Conservation (phyloP, 1,284 basidiomycete species). For the Ustilago trichophora region DNA sequence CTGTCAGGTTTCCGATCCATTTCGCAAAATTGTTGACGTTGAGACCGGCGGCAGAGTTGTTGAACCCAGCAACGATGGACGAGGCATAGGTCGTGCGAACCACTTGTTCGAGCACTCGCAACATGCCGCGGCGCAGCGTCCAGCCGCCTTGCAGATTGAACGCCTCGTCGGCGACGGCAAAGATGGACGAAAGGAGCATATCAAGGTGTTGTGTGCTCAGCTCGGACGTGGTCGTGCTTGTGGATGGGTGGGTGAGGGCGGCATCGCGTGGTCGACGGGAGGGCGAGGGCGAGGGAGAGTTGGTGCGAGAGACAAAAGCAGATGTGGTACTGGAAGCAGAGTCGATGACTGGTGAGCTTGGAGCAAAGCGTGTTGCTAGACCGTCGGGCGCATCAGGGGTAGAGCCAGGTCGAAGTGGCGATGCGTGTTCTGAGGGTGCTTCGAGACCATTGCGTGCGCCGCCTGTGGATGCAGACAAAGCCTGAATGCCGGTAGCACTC, state of each 20-base stretch:
- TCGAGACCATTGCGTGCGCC: neutral
- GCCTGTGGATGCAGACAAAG: conserved; percentile 3
- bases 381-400: too few species aligned
- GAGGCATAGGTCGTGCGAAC: conserved; percentile 62
- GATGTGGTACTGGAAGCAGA: conserved; percentile 26
- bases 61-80: conserved; percentile 57
- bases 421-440: too few species aligned
- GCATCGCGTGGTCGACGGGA: conserved; percentile 9
- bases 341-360: conserved; percentile 16
- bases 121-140: conserved; percentile 65
- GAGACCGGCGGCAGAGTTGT: conserved; percentile 54
- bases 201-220: conserved; percentile 58
- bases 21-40: conserved; percentile 49
- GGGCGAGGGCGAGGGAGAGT: conserved; percentile 29
- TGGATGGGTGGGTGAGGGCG: neutral
- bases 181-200: conserved; percentile 63
- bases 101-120: conserved; percentile 65
- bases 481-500: conserved; percentile 25
- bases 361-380: conserved; percentile 2
- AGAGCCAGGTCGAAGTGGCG: too few species aligned
- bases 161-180: conserved; percentile 66
- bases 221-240: conserved; percentile 8
- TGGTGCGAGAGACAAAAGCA: conserved; percentile 33
- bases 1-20: conserved; percentile 52
- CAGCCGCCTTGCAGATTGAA: conserved; percentile 65